Base-by-base conservation (phyloP, 306 rosid species). In the Castanea crenata region DNA sequence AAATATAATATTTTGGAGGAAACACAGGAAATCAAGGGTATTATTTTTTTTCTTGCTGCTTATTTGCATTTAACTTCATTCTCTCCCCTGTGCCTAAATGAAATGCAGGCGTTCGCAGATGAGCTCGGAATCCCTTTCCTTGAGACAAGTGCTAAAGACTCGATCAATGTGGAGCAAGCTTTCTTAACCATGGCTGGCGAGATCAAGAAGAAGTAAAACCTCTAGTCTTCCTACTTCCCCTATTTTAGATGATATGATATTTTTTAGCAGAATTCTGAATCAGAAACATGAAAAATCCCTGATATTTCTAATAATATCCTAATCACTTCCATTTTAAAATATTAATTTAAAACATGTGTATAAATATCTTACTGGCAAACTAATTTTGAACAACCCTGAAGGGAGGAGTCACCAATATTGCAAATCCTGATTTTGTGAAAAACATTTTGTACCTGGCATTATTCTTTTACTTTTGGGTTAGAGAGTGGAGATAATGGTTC, bases 101-200 rank as follows among this genome's bases (percentile, higher is more conserved):
- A 76, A 79, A 85, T 76, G 69, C 88, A 94, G 99, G 99, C 95
- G 34, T 89, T 95, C 77, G 99, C 99, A 1, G 98, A 95, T 62
- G 97, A 91, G 87, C 92, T 90, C 5, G 99, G 99, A 34, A 92
- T 95, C 81, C 99, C 97, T 74, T 95, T 92, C 85, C 95, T 95
- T 16, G 99, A 95, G 92, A 92, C 99, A 57, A 95, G 99, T 91
- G 99, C 99, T 20, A 95, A 95, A 84, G 97, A 95, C 80, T 91
- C 99, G 0, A 90, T 91, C 90, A 95, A 95, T 61, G 99, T 95
- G 87, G 99, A 95, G 87, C 95, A 95, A 86, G 99, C 99, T 78
- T n/a, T 95, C 94, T 87, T 92, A 82, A 92, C 97, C 77, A 95
- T 95, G 99, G 91, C 97, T 13, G 87, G 85, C 2, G 98, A 92